Base-by-base conservation (phyloP, 129 eudicot genomes). In the Flaveria ramosissima region DNA sequence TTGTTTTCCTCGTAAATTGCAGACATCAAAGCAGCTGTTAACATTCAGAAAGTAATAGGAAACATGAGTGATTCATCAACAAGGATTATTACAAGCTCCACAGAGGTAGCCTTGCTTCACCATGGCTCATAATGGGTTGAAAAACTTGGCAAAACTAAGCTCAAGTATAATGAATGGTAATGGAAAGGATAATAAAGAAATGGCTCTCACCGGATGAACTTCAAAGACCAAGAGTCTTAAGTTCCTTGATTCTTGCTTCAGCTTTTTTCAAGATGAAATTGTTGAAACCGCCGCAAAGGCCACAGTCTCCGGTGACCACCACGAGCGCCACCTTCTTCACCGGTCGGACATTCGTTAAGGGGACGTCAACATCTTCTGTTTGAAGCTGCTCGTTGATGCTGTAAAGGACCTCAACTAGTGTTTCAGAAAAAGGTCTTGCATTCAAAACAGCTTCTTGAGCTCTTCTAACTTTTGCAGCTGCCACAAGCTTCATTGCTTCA, bases 1-100 rank as follows among this genome's bases (percentile, higher is more conserved):
- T 89, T 92, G 83, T 87, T 30, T 47, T 89, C 96, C 77, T 92
- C 91, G 16, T 92, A 92, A 27, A 87, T 77, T 70, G 87, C 82
- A 80, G 96, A 92, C 90, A 92, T 85, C 89, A 92, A 56, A 17
- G 92, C 88, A 84, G 88, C 92, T 92, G 88, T 72, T 16, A 64
- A 41, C 14, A 51, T 19, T 16, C 16, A 14, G 61, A 53, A 53
- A n/a, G 8, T 4, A 51, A 32, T 17, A 55, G 24, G 26, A 55
- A 55, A 17, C 20, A 55, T 55, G 26, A 55, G 61, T 55, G 5
- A 36, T 36, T 36, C 41, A 36, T 36, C 41, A 36, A 36, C 8
- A 36, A 36, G 6, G 41, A 36, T 36, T 6, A 36, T 36, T 36
- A 36, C 41, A 36, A 36, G 41, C 41, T 36, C 41, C 6, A 36